phyloP scores from a whole-genome alignment of 306 rosid species.

The Prunus fruticosa region DNA sequence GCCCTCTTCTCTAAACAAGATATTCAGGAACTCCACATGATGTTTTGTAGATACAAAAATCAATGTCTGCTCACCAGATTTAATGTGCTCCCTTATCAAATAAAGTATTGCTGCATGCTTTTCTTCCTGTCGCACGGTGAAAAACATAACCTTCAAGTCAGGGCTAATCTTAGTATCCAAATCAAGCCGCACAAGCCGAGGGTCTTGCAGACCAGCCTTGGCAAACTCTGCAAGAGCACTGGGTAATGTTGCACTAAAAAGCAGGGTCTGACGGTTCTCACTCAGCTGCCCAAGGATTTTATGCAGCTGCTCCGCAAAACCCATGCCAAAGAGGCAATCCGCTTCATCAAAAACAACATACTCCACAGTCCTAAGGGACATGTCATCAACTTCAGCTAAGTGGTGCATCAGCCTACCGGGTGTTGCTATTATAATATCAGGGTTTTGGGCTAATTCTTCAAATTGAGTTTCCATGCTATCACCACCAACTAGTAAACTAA shows the following conservation, averaged over 20 bases:
- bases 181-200: conserved; percentile 84
- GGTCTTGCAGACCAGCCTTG: conserved; percentile 91
- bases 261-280: conserved; percentile 86
- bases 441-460: conserved; percentile 79
- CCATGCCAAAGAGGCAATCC: conserved; percentile 79
- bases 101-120: conserved; percentile 68
- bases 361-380: conserved; percentile 77
- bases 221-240: conserved; percentile 97
- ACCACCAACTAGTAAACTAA: conserved; percentile 91
- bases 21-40: conserved; percentile 81
- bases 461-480: conserved; percentile 93
- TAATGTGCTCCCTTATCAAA: conserved; percentile 76
- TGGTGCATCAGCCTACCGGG: conserved; percentile 99
- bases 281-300: conserved; percentile 69
- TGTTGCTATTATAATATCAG: conserved; percentile 86
- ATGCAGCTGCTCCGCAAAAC: conserved; percentile 88
- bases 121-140: conserved; percentile 82
- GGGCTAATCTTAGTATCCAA: conserved; percentile 88
- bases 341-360: conserved; percentile 96
- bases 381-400: conserved; percentile 83
- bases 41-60: conserved; percentile 86
- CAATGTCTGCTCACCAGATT: conserved; percentile 71
- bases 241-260: conserved; percentile 88
- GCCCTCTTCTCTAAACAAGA: conserved; percentile 73
- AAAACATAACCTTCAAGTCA: conserved; percentile 74